Conservation (phyloP, 352 stramenopile genomes). For the Phytopythium aichiense region DNA sequence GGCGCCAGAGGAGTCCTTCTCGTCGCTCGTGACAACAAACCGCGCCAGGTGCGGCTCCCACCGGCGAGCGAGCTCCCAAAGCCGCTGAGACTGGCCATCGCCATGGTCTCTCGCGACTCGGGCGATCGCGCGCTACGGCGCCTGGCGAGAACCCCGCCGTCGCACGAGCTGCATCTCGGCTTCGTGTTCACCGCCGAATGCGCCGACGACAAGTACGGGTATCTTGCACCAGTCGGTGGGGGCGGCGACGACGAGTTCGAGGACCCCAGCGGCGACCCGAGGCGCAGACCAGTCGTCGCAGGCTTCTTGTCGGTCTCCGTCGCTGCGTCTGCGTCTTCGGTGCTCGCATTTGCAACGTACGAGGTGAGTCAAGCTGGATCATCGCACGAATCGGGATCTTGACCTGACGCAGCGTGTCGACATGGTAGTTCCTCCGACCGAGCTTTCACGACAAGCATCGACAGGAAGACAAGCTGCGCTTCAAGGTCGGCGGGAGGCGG, state of each 20-base stretch:
- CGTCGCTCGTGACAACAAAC: slow-evolving; percentile 53
- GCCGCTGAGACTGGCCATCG: slow-evolving; percentile 44
- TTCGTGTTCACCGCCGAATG: slow-evolving; percentile 59
- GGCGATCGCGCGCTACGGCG: slow-evolving; percentile 40
- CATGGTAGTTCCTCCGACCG: slow-evolving; percentile 2
- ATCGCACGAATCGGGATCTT: not conserved
- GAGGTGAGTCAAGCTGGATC: slow-evolving; percentile 19
- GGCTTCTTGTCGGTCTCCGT: slow-evolving; percentile 53
- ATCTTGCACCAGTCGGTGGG: slow-evolving; percentile 24
- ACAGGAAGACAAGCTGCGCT: not conserved
- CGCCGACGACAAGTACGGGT: slow-evolving; percentile 31
- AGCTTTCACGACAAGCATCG: not conserved
- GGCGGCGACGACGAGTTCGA: slow-evolving; percentile 31
- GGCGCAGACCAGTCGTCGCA: slow-evolving; percentile 8
- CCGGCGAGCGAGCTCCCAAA: slow-evolving; percentile 31
- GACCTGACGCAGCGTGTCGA: not conserved
- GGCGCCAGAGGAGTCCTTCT: slow-evolving; percentile 62
- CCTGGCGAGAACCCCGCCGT: slow-evolving; percentile 24
- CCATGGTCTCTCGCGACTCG: slow-evolving; percentile 67
- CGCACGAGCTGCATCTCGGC: slow-evolving; percentile 33
- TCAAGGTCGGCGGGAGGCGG: slow-evolving; percentile 8
- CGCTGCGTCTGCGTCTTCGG: slow-evolving; percentile 31
- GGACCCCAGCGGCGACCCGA: not conserved
- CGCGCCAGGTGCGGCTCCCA: slow-evolving; percentile 42
- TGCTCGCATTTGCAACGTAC: slow-evolving; percentile 27